Conservation (phyloP, 164 flowering plant species). For the Tetracentron sinense region DNA sequence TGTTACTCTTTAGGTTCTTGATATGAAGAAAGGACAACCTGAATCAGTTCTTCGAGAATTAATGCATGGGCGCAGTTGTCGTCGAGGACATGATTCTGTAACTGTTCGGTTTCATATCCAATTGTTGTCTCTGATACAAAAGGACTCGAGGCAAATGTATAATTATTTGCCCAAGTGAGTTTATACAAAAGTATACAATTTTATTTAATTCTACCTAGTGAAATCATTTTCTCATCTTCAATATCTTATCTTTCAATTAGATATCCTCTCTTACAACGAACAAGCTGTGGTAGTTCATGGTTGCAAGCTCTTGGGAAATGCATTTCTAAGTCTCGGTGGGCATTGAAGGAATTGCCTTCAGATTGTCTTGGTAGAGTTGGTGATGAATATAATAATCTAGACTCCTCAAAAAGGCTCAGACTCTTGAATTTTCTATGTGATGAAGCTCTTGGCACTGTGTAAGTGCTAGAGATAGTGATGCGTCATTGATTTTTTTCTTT, state of each 20-base stretch:
- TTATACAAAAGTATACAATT: not conserved
- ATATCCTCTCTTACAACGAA: slow-evolving; percentile 21
- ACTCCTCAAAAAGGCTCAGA: slow-evolving; percentile 56
- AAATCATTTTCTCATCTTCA: not conserved
- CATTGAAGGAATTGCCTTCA: slow-evolving; percentile 29
- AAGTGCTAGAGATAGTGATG: slow-evolving; percentile 30
- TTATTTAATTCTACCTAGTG: too few relatives aligned
- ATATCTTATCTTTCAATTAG: slow-evolving; percentile 25
- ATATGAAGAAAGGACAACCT: slow-evolving; percentile 57
- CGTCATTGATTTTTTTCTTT: not conserved
- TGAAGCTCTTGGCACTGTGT: slow-evolving; percentile 72
- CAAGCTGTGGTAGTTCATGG: slow-evolving; percentile 47
- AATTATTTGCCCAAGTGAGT: not conserved
- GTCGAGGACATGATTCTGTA: slow-evolving; percentile 38
- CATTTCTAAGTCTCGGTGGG: slow-evolving; percentile 39
- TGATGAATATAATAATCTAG: slow-evolving; percentile 44
- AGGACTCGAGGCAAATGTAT: slow-evolving; percentile 53
- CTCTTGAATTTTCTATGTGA: slow-evolving; percentile 72
- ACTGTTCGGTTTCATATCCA: slow-evolving; percentile 46
- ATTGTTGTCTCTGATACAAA: slow-evolving; percentile 42
- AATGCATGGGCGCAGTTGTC: slow-evolving; percentile 32
- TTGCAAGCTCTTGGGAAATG: slow-evolving; percentile 48
- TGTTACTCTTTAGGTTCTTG: slow-evolving; percentile 45
- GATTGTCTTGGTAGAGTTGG: slow-evolving; percentile 27
- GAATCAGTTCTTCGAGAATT: slow-evolving; percentile 62